These are phyloP conservation scores for Hebeloma cylindrosporum DNA, from an alignment of 768 basidiomycete species.

Conservation along the genomic window DNA sequence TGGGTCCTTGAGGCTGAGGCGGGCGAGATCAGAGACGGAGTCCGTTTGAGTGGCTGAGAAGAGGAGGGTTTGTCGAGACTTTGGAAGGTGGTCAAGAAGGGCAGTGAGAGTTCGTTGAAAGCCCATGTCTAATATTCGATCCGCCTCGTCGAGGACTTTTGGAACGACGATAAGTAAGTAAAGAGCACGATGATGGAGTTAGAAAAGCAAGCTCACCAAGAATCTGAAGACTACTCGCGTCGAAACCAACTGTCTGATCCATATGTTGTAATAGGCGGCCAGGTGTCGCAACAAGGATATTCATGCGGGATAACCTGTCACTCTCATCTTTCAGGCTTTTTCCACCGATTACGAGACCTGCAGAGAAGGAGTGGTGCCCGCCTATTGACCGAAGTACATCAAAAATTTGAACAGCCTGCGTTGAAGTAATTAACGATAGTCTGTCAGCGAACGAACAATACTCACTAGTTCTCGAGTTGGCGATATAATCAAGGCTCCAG, in stretches of 20 bases:
- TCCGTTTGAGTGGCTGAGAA: slow-evolving; percentile 97
- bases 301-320: slow-evolving; percentile 89
- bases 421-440: neutral
- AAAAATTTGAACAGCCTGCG: slow-evolving; percentile 95
- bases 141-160: slow-evolving; percentile 93
- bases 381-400: slow-evolving; percentile 94
- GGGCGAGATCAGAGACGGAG: slow-evolving; percentile 84
- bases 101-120: slow-evolving; percentile 88
- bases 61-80: slow-evolving; percentile 89
- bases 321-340: slow-evolving; percentile 93
- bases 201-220: slow-evolving; percentile 57
- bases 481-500: slow-evolving; percentile 88
- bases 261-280: slow-evolving; percentile 95
- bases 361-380: slow-evolving; percentile 87
- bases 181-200: neutral
- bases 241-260: slow-evolving; percentile 97
- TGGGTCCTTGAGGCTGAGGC: slow-evolving; percentile 84
- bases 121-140: slow-evolving; percentile 95
- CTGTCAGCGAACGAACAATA: slow-evolving; percentile 10
- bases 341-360: slow-evolving; percentile 93
- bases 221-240: slow-evolving; percentile 85
- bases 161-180: slow-evolving; percentile 7
- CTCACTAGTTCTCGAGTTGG: slow-evolving; percentile 90
- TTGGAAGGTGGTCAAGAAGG: slow-evolving; percentile 88
- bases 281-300: slow-evolving; percentile 97